These are phyloP conservation scores for Trichothecium sympodiale DNA, from an alignment of 2,329 filamentous ascomycete genomes.

Conservation along the genomic window DNA sequence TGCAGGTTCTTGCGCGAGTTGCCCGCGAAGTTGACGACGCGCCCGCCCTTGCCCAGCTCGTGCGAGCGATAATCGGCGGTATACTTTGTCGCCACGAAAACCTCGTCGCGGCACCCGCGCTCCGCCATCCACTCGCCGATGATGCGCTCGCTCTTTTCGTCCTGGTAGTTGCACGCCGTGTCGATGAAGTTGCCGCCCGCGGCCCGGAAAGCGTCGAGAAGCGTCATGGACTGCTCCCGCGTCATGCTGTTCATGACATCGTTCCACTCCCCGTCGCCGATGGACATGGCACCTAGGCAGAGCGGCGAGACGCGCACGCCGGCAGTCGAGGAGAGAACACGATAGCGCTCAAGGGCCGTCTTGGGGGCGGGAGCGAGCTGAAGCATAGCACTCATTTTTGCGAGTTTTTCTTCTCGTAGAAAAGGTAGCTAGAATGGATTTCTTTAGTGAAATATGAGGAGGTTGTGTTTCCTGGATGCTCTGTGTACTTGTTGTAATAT, in stretches of 20 bases:
- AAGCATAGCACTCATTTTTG: no score
- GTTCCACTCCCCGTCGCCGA: slow-evolving; percentile 27
- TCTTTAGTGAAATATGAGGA: no score
- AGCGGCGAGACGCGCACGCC: slow-evolving; percentile 34
- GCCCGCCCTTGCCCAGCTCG: slow-evolving; percentile 16
- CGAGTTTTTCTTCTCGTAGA: no score
- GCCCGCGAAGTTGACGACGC: slow-evolving; percentile 23
- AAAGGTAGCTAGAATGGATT: no score
- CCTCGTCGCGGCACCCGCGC: slow-evolving; percentile 29
- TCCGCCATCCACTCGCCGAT: slow-evolving; percentile 37
- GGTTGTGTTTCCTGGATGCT: no score
- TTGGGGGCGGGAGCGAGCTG: no score
- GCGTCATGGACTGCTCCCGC: slow-evolving; percentile 40
- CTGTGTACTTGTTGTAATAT: no score
- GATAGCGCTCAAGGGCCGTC: no score
- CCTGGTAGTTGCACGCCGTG: slow-evolving; percentile 37
- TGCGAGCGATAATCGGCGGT: slow-evolving; percentile 25
- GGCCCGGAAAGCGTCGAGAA: slow-evolving; percentile 42
- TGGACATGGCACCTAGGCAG: slow-evolving; percentile 32
- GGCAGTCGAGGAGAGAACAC: slow-evolving; percentile 16
- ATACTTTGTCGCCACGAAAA: slow-evolving; percentile 37
- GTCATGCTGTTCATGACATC: slow-evolving; percentile 33
- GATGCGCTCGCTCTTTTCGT: slow-evolving; percentile 36
- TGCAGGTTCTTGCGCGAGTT: slow-evolving; percentile 25
- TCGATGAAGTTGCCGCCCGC: slow-evolving; percentile 52